Evolutionary conservation across 306 rosid genomes (phyloP).

Genomic region (Biancaea sappan): DNA sequence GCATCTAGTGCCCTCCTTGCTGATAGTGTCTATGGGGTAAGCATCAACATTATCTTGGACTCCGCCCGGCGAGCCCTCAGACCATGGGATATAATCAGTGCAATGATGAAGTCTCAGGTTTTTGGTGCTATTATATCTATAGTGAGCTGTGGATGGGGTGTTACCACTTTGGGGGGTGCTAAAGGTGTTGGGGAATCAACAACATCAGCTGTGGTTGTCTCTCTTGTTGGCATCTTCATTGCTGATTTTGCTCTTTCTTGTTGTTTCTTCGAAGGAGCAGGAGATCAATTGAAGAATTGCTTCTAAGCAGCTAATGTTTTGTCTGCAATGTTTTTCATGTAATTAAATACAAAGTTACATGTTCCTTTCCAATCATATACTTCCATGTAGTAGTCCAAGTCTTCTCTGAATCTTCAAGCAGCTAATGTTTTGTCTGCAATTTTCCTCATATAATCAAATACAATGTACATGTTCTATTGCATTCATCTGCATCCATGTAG

Average conservation of each 20-base stretch:
- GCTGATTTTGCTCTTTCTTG: conserved; percentile 90
- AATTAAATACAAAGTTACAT: no score
- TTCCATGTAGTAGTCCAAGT: no score
- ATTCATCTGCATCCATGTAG: no score
- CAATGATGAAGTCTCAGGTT: conserved; percentile 92
- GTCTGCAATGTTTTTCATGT: conserved; percentile 6
- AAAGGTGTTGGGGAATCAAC: conserved; percentile 98
- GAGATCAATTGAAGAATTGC: conserved; percentile 83
- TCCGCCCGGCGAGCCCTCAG: conserved; percentile 83
- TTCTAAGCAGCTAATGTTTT: conserved; percentile 42
- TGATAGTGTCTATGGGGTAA: conserved; percentile 80
- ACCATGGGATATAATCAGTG: conserved; percentile 88
- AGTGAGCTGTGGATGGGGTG: conserved; percentile 97
- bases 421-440: no score
- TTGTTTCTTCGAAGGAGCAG: conserved; percentile 90
- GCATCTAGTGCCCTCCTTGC: conserved; percentile 94
- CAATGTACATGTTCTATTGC: no score
- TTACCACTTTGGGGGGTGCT: conserved; percentile 93
- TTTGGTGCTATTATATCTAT: conserved; percentile 89
- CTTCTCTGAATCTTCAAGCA: no score
- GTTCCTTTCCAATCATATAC: no score
- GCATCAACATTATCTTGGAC: conserved; percentile 90
- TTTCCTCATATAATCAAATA: no score
- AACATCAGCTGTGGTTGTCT: conserved; percentile 91
- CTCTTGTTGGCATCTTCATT: conserved; percentile 91